Base-by-base conservation (phyloP, 2,329 filamentous ascomycete genomes). In the Penicillium sp. region DNA sequence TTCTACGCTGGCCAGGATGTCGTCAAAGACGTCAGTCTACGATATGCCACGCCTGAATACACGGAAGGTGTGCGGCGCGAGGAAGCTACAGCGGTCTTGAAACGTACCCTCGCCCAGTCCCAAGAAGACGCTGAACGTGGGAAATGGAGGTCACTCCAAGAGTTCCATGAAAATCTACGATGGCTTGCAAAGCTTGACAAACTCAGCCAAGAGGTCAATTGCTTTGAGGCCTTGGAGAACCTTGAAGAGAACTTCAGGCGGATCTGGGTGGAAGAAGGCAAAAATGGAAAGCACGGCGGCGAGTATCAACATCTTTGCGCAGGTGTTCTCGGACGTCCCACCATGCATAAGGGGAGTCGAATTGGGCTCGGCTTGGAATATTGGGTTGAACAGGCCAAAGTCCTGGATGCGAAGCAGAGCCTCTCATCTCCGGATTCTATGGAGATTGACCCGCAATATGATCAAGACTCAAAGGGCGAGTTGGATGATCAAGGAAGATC, bases 161-260 rank as follows among this genome's bases (percentile, higher is more conserved):
- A 68, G 5, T 79, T 78, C 49, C 69, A 76, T 55, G 69, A 70
- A 54, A 78, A 78, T 57, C 52, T 79, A 33, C 71, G 72, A 45
- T 75, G 76, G 66, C 69, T 79, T 28, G 73, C 74, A n/a, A 75
- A 72, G 35, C 66, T 76, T 52, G 77, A 79, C 60, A 70, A 71
- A 50, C 69, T 78, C 48, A 77, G 76, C 52, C 69, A 74, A 47
- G 73, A 77, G 40, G 71, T 77, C 11, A 78, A 78, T 44, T 78
- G 76, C 42, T 78, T 79, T 45, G 73, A 77, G 61, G 75, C 76
- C 11, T 63, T 78, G n/a, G 75, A 75, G 50, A 74, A 72, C 16
- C 67, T 79, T 5, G 73, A 75, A 52, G 67, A 75, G 52, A 75
- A 73, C 35, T 65, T 78, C 43, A 73, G 69, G 60, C 72, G 72